A percentile compares a stretch with the other conserved stretches of the same genome.
Conservation (phyloP, 2,329 filamentous ascomycete genomes). For the Alternaria sp. region DNA sequence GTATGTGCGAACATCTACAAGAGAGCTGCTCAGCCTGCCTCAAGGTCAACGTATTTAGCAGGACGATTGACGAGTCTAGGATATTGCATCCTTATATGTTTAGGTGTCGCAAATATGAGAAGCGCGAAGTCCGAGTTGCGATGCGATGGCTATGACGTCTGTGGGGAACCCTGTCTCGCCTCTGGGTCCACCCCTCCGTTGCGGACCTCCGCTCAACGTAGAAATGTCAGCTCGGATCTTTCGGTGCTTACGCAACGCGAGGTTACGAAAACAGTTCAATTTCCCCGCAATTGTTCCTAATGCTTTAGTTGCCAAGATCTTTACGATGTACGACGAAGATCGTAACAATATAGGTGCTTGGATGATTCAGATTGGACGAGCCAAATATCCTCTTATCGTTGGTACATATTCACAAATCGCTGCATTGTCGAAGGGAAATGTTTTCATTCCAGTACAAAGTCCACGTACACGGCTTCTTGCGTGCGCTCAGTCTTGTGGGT, state of each 20-base stretch:
- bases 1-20: not conserved
- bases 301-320: not conserved
- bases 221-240: not conserved
- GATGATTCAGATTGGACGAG: not conserved
- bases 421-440: not conserved
- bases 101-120: not conserved
- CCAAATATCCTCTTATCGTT: not conserved
- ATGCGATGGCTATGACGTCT: constrained; percentile 7
- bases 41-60: not conserved
- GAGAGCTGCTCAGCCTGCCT: not conserved
- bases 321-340: not conserved
- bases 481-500: not conserved
- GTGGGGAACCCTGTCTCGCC: constrained; percentile 4
- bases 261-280: not conserved
- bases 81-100: not conserved
- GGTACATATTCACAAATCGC: not conserved
- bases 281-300: not conserved
- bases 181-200: not conserved
- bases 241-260: constrained; percentile 4
- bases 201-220: not conserved
- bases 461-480: not conserved
- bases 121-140: not conserved
- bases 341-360: not conserved
- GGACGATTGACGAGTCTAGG: not conserved
- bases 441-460: not conserved